These are phyloP conservation scores for Petunia axillaris DNA, from an alignment of 257 asterid species.

Conservation along the genomic window DNA sequence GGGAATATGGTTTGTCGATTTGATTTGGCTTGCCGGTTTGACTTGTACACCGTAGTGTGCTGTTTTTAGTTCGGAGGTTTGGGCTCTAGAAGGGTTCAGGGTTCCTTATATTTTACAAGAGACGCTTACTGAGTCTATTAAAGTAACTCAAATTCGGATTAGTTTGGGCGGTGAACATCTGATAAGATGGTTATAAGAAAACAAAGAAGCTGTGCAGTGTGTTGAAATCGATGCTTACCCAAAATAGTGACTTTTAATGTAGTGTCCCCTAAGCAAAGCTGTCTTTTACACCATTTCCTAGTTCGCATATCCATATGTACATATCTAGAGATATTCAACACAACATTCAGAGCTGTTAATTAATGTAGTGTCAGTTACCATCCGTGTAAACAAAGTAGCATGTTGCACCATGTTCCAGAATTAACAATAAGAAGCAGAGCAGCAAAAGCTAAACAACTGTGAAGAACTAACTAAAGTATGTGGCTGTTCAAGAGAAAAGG, in stretches of 20 bases:
- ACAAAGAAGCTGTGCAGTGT: too few species aligned
- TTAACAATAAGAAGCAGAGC: not conserved
- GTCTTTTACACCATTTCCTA: not conserved
- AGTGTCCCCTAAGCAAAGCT: too few species aligned
- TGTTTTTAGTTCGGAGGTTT: too few species aligned
- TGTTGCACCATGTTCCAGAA: not conserved
- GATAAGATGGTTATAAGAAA: too few species aligned
- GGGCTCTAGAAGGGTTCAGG: not conserved
- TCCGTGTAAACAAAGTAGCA: not conserved
- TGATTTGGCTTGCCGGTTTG: too few species aligned
- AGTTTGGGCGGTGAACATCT: too few species aligned
- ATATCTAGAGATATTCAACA: not conserved
- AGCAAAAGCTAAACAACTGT: not conserved
- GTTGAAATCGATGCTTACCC: too few species aligned
- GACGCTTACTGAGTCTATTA: not conserved
- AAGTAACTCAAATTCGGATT: too few species aligned
- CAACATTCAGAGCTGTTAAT: too few species aligned
- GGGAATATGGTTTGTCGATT: too few species aligned
- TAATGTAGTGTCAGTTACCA: not conserved
- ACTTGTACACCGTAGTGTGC: too few species aligned
- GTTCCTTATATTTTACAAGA: not conserved
- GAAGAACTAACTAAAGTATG: slow-evolving; percentile 26
- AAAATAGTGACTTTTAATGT: too few species aligned
- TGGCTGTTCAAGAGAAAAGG: slow-evolving; percentile 63
- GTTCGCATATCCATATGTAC: not conserved